phyloP scores from a whole-genome alignment of 768 basidiomycete species.

The Pseudohyphozyma bogoriensis region DNA sequence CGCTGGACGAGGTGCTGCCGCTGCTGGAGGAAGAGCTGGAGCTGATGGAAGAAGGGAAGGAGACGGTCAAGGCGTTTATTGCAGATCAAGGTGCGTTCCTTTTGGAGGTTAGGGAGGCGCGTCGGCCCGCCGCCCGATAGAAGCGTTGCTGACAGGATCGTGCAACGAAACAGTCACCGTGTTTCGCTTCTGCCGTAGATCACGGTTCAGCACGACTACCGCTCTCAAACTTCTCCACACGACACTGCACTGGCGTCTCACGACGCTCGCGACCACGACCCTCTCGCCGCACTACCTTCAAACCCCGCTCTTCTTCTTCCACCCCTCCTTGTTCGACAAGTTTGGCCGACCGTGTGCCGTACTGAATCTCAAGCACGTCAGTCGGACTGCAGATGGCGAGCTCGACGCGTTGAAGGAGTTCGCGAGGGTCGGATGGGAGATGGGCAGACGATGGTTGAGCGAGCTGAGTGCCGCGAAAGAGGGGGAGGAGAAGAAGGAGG shows the following conservation, averaged over 20 bases:
- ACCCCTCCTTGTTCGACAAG: constrained; percentile 27
- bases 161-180: constrained; percentile 18
- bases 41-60: neutral
- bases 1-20: constrained; percentile 3
- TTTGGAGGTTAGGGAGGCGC: neutral
- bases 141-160: neutral
- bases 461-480: constrained; percentile 11
- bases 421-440: constrained; percentile 22
- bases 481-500: neutral
- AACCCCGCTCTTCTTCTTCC: constrained; percentile 30
- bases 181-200: constrained; percentile 31
- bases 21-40: constrained; percentile 4
- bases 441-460: constrained; percentile 24
- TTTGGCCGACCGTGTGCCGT: constrained; percentile 29
- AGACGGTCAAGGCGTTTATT: neutral
- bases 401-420: constrained; percentile 32
- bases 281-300: constrained; percentile 15
- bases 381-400: constrained; percentile 23
- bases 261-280: constrained; percentile 11
- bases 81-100: constrained; percentile 11
- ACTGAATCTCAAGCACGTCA: constrained; percentile 26
- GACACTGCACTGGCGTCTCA: constrained; percentile 26
- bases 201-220: constrained; percentile 16
- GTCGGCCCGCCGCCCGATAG: neutral
- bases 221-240: constrained; percentile 25